Evolutionary conservation across 805 yeast species (phyloP), one percentile per base, ranked within the genome.

Genomic region (Schwanniomyces vanrijiae): DNA sequence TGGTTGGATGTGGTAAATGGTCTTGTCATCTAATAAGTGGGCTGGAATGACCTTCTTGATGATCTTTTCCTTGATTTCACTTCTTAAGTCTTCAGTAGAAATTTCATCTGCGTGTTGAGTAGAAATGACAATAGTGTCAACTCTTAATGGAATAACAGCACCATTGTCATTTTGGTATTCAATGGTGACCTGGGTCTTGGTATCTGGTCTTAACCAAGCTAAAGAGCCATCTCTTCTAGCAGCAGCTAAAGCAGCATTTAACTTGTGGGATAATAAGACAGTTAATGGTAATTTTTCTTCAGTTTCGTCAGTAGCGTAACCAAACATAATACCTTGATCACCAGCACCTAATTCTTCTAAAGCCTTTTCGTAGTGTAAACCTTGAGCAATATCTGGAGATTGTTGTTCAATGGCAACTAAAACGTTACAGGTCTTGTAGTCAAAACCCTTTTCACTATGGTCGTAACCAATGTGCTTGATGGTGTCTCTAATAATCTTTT

Each of bases 301-400:
- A 62, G 99, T 91, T 81, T 94, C 99, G 66, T 94, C 97, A 54
- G 98, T 86, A 62, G 99, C 99, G 75, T 94, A 94, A 76, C 99
- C 99, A 70, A 94, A 94, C 99, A 94, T 94, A 73, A 94, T 94
- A 86, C 99, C 99, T 78, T 94, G 99, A 80, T 94, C 99, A 85
- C 99, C 99, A 57, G 99, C 99, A 75, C 99, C 99, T 66, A 94
- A 84, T 51, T 94, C 95, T 81, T 94, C 99, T 56, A 94, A 79
- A 47, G 88, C 96, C 77, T 86, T 82, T 71, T 94, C 97, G 77
- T 88, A 88, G 77, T 94, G 98, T 68, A 94, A 84, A 83, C 99
- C 99, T 78, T 92, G 98, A 53, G 99, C 99, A 65, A 94, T 94
- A 78, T 94, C 99, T 61, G 96, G 94, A 45, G 97, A 90, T 80